Evolutionary conservation across 345 rosid species (phyloP), one percentile per base, ranked within the genome.

Genomic region (Aurinia saxatilis): DNA sequence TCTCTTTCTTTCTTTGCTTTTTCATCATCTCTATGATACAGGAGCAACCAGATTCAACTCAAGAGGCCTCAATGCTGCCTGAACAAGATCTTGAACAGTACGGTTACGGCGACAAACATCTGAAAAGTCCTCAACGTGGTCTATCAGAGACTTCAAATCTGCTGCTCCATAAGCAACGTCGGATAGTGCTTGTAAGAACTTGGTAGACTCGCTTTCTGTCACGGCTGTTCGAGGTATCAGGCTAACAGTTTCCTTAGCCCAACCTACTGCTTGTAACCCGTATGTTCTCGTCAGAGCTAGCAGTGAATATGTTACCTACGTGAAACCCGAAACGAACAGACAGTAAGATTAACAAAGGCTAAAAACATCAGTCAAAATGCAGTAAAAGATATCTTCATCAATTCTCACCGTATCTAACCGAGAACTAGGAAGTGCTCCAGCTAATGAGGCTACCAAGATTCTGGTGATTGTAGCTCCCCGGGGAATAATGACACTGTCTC

Each of bases 401-500:
- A 25, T 63, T 60, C 25, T n/a, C 80, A 90, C 97, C 76, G 90
- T 78, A 65, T 93, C 97, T 66, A 93, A 55, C 72, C 95, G 89
- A 51, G 97, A 93, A 84, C 87, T 79, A 21, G 99, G 99, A 35
- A 93, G 86, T 61, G 99, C 99, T 73, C 99, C 99, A 5, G 99
- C 77, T 71, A 93, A 71, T 36, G 96, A 88, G 10, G 97, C 86
- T 55, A 93, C 72, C 72, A 93, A 71, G 66, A 93, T 73, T 90
- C 97, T 81, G 49, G 92, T 70, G 29, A 90, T 75, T 62, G 79
- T 80, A 57, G 87, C 66, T 62, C 99, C 99, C 41, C 96, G 89
- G 52, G 95, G 99, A 76, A 88, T 61, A 62, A 90, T 71, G 57
- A 93, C 77, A 55, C 49, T 68, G 65, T 93, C 83, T 75, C 99